These are phyloP conservation scores for Oryza officinalis DNA, from an alignment of 176 grass and related monocot species.

Conservation along the genomic window DNA sequence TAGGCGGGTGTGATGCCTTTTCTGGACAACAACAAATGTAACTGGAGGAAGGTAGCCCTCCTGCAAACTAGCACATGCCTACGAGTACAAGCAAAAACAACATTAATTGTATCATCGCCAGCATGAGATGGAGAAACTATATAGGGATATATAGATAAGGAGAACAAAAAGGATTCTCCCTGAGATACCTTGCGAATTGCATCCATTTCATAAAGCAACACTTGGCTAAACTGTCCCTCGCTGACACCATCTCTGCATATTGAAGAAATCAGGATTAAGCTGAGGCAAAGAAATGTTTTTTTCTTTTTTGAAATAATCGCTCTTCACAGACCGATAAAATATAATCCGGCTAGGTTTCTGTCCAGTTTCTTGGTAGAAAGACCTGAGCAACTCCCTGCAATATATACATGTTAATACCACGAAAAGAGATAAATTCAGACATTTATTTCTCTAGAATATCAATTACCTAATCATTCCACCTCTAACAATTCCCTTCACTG, in stretches of 20 bases:
- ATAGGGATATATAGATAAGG: background rate
- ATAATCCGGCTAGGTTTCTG: constrained; percentile 68
- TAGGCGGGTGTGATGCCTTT: constrained; percentile 80
- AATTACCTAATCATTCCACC: constrained; percentile 84
- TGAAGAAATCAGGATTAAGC: constrained; percentile 10
- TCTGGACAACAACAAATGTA: constrained; percentile 89
- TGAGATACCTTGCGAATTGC: constrained; percentile 70
- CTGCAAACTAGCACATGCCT: constrained; percentile 76
- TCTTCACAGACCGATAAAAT: constrained; percentile 63
- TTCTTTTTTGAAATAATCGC: background rate
- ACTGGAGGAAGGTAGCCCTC: constrained; percentile 54
- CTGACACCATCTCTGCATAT: constrained; percentile 84
- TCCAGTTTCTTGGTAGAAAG: constrained; percentile 50
- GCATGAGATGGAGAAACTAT: background rate
- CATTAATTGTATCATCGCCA: background rate
- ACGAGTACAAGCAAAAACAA: constrained; percentile 18
- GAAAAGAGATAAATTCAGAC: constrained; percentile 9
- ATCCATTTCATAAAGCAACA: constrained; percentile 78
- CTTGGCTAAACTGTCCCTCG: constrained; percentile 76
- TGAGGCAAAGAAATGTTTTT: background rate
- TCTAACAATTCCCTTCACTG: constrained; percentile 35
- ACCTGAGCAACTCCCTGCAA: constrained; percentile 68
- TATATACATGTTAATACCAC: background rate
- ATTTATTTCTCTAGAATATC: background rate
- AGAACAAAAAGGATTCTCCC: too few relatives aligned